Base-by-base conservation (phyloP, 441 rosid species). In the Pelargonium cotyledonis region DNA sequence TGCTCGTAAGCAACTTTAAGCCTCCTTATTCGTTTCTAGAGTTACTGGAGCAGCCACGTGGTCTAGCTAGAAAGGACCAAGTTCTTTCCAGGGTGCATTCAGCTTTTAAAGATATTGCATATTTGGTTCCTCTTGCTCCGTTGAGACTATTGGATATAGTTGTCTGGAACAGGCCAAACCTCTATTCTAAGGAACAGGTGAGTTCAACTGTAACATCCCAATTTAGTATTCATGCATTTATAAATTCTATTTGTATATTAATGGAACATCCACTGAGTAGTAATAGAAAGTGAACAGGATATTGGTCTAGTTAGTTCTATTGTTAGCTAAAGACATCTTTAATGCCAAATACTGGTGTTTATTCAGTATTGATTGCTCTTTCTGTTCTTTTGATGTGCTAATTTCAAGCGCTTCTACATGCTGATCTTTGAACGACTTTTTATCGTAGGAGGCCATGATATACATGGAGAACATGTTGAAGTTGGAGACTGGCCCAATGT, bases 381-480 rank as follows among this genome's bases (percentile, higher is more conserved):
- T 18, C 5, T 51, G 16, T 55, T 55, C 61, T 6, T 55, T 21
- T 15, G 61, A 8, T 4, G 8, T 55, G 21, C 26, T 6, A 55
- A 55, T 55, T 15, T 55, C 61, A 55, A 14, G 23, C 2, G 11
- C 8, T 55, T 16, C 15, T 55, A 55, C 61, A 16, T 55, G 61
- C 61, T 55, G 61, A 55, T 5, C 19, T 15, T 16, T 55, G 61
- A 31, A 31, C 6, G 38, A 31, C 5, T 31, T 31, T 49, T 58
- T 43, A 51, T 75, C 77, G 74, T 71, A 84, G 91, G 73, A 75
- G 46, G 68, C 83, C 26, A 65, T 80, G 67, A 73, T 81, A 11
- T 93, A 84, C 71, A 81, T 87, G 73, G 95, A 94, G 78, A 89
- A 84, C 81, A 83, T 88, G 88, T 73, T 91, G 70, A 87, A 75